These are phyloP conservation scores for Durotheca rogersii DNA, from an alignment of 495 filamentous ascomycete genomes.

Conservation along the genomic window DNA sequence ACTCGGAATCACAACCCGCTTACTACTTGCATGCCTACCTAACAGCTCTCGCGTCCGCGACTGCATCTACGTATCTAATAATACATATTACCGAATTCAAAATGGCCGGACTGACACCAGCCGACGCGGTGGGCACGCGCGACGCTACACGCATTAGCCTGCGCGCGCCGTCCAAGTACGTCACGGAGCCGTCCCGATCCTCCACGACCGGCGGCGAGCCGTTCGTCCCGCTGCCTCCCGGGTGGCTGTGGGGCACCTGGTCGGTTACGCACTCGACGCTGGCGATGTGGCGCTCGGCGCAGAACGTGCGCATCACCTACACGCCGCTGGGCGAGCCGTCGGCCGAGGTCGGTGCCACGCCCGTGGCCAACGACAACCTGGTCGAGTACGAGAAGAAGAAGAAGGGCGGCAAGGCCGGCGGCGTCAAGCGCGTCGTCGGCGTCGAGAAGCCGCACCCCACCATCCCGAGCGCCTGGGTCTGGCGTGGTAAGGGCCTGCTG, in stretches of 20 bases:
- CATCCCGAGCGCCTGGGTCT: constrained; percentile 58
- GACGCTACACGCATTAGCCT: too few species aligned
- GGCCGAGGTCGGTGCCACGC: constrained; percentile 1
- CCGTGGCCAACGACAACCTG: constrained; percentile 60
- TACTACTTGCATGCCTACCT: too few species aligned
- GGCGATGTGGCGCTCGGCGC: constrained; percentile 68
- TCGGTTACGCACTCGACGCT: constrained; percentile 75
- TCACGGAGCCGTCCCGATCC: constrained; percentile 26
- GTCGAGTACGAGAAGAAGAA: constrained; percentile 61
- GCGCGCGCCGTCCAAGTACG: constrained; percentile 49
- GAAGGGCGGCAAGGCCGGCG: constrained; percentile 43
- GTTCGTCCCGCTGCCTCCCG: constrained; percentile 54
- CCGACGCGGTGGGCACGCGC: too few species aligned
- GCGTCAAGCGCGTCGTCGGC: constrained; percentile 59
- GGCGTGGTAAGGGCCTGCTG: constrained; percentile 70
- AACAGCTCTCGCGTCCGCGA: too few species aligned
- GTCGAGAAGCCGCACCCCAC: constrained; percentile 55
- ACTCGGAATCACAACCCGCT: too few species aligned
- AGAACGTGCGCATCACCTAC: constrained; percentile 78
- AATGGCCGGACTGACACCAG: constrained; percentile 24
- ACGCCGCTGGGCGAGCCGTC: constrained; percentile 42
- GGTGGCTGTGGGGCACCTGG: constrained; percentile 69
- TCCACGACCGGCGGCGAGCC: constrained; percentile 24
- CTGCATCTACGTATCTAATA: too few species aligned
- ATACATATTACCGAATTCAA: background rate